Base-by-base conservation (phyloP, 2,329 filamentous ascomycete genomes). In the Colletotrichum chrysophilum region DNA sequence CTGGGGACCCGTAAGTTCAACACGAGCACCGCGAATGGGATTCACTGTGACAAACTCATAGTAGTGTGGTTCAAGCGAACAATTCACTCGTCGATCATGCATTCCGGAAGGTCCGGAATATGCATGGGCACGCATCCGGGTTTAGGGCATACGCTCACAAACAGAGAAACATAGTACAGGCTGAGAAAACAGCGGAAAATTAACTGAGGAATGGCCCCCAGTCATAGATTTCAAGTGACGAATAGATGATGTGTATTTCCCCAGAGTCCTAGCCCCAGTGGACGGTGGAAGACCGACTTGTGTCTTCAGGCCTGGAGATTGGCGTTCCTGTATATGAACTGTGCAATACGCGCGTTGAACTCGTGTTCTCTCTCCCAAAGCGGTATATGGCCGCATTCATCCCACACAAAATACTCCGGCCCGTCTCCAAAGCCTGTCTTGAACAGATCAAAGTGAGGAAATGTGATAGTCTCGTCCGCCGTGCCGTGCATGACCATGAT, bases 401-500 rank as follows among this genome's bases (percentile, higher is more conserved):
- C 62, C 66, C 66, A 74, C 10, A 61, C 71, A 24, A 64, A 48
- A 18, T 70, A 70, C 12, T 65, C 60, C 13, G 71, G 71, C 12
- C 71, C 66, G 10, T 74, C 58, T 8, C 71, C 71, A 30, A 74
- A 65, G 2, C 48, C 71, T 9, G n/a, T 16, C 32, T 60, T 74
- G 26, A 70, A 64, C 5, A 74, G 6, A 10, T 70, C 66, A 32
- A 74, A 60, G 30, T 74, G 71, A 6, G 58, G 55, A 14, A 74
- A 68, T 9, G 66, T 66, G 26, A 70, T 74, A 10, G 66, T 66
- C 18, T 70, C 43, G 26, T 74, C 71, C 18, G 58, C 16, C 4
- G 58, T 70, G 18, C 71, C 71, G 24, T 74, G 71, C 66, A 70
- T 70, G 8, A 74, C 71, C 38, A 74, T 30, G 4, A 74, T 70